Evolutionary conservation across 176 grass and related monocot genomes (phyloP).

Genomic region (Stipa capillata): DNA sequence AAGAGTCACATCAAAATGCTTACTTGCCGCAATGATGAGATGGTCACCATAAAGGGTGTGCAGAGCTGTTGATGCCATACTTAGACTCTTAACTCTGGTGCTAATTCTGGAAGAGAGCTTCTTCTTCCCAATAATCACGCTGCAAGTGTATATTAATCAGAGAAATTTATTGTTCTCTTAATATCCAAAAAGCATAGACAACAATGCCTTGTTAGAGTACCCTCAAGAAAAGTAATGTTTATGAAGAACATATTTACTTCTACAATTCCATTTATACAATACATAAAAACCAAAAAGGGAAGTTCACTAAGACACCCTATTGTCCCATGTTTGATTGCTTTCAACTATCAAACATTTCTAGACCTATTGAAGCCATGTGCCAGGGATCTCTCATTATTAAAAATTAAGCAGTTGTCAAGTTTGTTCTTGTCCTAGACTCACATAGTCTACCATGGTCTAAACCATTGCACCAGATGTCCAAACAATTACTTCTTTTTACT

Average conservation of each 20-base stretch:
- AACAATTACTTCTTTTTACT: not conserved
- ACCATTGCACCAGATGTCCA: not conserved
- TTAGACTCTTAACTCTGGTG: conserved; percentile 14
- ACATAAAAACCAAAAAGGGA: not conserved
- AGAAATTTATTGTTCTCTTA: not conserved
- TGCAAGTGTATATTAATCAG: not conserved
- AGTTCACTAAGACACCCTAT: not conserved
- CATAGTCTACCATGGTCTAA: not conserved
- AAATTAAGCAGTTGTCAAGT: not conserved
- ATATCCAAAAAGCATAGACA: not conserved
- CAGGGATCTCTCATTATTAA: not conserved
- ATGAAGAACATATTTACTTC: not conserved
- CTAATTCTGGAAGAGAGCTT: not conserved
- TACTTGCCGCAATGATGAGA: not conserved
- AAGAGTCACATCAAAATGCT: not conserved
- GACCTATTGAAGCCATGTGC: not conserved
- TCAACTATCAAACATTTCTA: not conserved
- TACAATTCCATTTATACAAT: not conserved
- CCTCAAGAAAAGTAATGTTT: not conserved
- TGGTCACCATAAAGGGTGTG: not conserved
- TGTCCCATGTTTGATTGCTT: not conserved
- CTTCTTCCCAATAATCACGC: not conserved
- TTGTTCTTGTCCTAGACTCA: not conserved
- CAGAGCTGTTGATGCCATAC: not conserved
- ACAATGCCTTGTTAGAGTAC: not conserved